Base-by-base conservation (phyloP, 805 yeast species). In the Yamadazyma akitaensis region DNA sequence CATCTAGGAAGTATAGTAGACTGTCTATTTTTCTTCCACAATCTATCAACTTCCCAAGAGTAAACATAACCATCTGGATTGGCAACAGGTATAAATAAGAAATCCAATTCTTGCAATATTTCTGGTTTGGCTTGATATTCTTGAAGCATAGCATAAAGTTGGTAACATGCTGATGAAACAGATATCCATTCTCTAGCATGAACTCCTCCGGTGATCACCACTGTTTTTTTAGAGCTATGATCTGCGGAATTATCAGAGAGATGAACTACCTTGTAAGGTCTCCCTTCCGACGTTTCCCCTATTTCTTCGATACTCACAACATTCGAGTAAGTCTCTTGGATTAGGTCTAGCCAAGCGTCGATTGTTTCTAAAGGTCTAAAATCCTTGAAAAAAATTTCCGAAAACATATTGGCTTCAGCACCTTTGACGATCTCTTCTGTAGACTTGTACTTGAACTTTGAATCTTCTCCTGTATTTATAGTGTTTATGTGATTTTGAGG, bases 171-270 rank as follows among this genome's bases (percentile, higher is more conserved):
- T 0, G 92, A 74, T 2, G 90, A 78, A 2, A 83, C 80, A 32
- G 90, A 78, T 24, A 88, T 75, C 97, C 97, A 90, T 62, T 90
- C 97, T 43, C 97, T 73, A 0, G 96, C 94, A 65, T 90, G 96
- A 2, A 85, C 75, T 2, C 96, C 96, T 33, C 91, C 91, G 1
- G 92, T 81, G 7, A 90, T 74, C 3, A 88, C 84, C 43, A 89
- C 76, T 0, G 92, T 85, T 51, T 76, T 79, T 38, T 77, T 70
- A 8, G 67, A 60, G n/a, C 55, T 53, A 47, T 68, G 64, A 5
- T 64, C 70, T 40, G 69, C 70, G 40, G 73, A 73, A 1, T 82
- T 73, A 1, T 58, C 61, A 2, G 83, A 72, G 24, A 89, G 61
- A 54, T 85, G 85, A 18, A 88, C 66, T 0, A 86, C 88, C 43